These are phyloP conservation scores for Sphaerosporella brunnea DNA, from an alignment of 495 filamentous ascomycete species.

Conservation along the genomic window DNA sequence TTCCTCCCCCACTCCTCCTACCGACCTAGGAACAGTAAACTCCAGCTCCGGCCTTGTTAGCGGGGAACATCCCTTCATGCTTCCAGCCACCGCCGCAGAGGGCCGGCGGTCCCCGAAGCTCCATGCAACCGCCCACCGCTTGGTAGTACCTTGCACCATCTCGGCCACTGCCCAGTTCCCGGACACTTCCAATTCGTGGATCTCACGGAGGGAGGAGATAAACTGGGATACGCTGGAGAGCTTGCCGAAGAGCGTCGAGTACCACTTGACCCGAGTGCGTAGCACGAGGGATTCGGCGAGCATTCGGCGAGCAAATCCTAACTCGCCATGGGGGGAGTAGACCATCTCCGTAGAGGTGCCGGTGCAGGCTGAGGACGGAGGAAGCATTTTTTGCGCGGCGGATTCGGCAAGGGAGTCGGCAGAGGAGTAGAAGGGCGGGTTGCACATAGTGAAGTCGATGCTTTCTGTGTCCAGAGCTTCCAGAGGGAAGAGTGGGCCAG, in stretches of 20 bases:
- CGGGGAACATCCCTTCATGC: constrained; percentile 38
- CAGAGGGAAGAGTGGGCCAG: constrained; percentile 43
- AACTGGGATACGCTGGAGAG: constrained; percentile 49
- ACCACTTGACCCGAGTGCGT: constrained; percentile 54
- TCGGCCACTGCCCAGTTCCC: constrained; percentile 69
- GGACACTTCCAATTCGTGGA: constrained; percentile 29
- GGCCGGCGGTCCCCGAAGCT: constrained; percentile 57
- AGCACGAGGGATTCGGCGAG: constrained; percentile 52
- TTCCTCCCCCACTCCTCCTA: constrained; percentile 24
- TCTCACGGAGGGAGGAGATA: constrained; percentile 39
- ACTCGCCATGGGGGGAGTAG: constrained; percentile 54
- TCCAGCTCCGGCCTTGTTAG: constrained; percentile 40
- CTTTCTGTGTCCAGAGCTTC: constrained; percentile 39
- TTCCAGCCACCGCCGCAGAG: constrained; percentile 33
- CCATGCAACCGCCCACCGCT: constrained; percentile 80
- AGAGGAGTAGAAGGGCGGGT: constrained; percentile 83
- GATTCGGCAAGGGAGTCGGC: constrained; percentile 46
- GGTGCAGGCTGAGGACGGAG: constrained; percentile 52
- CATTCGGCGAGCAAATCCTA: constrained; percentile 59
- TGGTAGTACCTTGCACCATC: constrained; percentile 65
- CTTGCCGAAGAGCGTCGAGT: constrained; percentile 81
- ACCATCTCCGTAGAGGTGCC: constrained; percentile 79
- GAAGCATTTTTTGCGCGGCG: constrained; percentile 44
- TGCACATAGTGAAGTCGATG: constrained; percentile 83
- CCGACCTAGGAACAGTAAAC: constrained; percentile 29